phyloP scores from a whole-genome alignment of 2,329 filamentous ascomycete species.

The Penicillium thymicola region DNA sequence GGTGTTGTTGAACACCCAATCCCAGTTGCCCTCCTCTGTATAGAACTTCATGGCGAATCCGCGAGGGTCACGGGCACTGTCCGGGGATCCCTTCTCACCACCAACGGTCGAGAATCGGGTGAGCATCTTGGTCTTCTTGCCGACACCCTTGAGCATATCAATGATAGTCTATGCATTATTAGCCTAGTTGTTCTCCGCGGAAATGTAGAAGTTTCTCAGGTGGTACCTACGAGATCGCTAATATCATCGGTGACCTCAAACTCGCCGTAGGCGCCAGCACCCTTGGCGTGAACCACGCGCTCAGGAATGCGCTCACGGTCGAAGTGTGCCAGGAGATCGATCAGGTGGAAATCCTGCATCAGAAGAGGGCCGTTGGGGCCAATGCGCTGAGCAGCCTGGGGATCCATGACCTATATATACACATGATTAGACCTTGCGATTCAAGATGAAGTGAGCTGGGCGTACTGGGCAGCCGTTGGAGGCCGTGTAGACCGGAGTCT shows the following conservation, averaged over 20 bases:
- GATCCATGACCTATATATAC: slow-evolving; percentile 46
- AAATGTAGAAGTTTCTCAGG: neutral
- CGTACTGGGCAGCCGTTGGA: slow-evolving; percentile 56
- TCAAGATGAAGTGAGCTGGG: neutral
- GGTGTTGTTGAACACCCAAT: slow-evolving; percentile 70
- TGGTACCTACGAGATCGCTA: slow-evolving; percentile 42
- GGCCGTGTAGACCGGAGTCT: slow-evolving; percentile 58
- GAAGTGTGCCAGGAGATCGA: slow-evolving; percentile 55
- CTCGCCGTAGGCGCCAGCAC: slow-evolving; percentile 42
- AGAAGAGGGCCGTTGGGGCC: slow-evolving; percentile 58
- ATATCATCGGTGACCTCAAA: slow-evolving; percentile 50
- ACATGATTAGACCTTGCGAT: slow-evolving; percentile 5
- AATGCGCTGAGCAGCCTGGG: slow-evolving; percentile 52
- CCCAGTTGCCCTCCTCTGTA: slow-evolving; percentile 71
- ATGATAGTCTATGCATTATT: slow-evolving; percentile 32
- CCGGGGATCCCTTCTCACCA: slow-evolving; percentile 68
- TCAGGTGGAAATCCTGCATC: slow-evolving; percentile 64
- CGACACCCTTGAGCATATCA: slow-evolving; percentile 55
- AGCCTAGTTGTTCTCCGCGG: neutral
- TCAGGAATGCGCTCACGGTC: slow-evolving; percentile 43
- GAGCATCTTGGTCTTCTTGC: slow-evolving; percentile 66
- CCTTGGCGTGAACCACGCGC: slow-evolving; percentile 45
- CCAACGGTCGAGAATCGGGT: slow-evolving; percentile 73
- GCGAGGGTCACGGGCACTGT: slow-evolving; percentile 68
- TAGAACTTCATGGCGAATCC: slow-evolving; percentile 73